Conservation (phyloP, 2,329 filamentous ascomycete genomes). For the Paraphaeosphaeria sporulosa region DNA sequence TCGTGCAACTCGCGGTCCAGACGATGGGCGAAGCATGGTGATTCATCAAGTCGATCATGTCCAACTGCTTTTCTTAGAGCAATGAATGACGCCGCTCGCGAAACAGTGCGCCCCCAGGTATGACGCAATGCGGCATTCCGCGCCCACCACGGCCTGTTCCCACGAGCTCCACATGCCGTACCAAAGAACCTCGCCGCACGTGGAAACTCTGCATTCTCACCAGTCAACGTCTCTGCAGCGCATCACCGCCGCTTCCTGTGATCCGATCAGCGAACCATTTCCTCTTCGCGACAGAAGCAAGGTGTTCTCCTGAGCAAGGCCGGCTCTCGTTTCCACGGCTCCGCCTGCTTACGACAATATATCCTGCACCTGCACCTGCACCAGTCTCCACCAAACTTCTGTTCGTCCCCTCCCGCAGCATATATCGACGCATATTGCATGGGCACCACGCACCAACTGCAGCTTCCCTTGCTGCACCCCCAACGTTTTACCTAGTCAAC, state of each 20-base stretch:
- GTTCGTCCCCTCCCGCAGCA: constrained; percentile 1
- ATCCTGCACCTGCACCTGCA: constrained; percentile 1
- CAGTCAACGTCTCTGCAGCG: constrained; percentile 15
- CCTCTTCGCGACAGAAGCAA: constrained; percentile 5
- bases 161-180: constrained; percentile 15
- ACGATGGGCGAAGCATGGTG: neutral
- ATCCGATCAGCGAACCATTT: constrained; percentile 2
- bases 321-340: neutral
- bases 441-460: constrained; percentile 28
- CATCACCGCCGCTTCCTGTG: constrained; percentile 1
- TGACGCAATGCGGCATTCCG: constrained; percentile 12
- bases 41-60: neutral
- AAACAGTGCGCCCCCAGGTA: neutral
- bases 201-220: constrained; percentile 10
- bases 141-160: neutral
- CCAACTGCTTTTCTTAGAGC: constrained; percentile 10
- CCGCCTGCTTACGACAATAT: constrained; percentile 10
- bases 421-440: constrained; percentile 25
- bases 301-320: constrained; percentile 12
- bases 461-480: constrained; percentile 31
- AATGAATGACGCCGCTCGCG: constrained; percentile 5
- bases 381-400: neutral
- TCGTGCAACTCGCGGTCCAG: neutral
- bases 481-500: constrained; percentile 11
- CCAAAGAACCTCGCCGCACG: constrained; percentile 14